A percentile compares a stretch with the other conserved stretches of the same genome.
These are phyloP conservation scores for Alternaria gansuensis DNA, from an alignment of 2,329 filamentous ascomycete species.

Conservation along the genomic window DNA sequence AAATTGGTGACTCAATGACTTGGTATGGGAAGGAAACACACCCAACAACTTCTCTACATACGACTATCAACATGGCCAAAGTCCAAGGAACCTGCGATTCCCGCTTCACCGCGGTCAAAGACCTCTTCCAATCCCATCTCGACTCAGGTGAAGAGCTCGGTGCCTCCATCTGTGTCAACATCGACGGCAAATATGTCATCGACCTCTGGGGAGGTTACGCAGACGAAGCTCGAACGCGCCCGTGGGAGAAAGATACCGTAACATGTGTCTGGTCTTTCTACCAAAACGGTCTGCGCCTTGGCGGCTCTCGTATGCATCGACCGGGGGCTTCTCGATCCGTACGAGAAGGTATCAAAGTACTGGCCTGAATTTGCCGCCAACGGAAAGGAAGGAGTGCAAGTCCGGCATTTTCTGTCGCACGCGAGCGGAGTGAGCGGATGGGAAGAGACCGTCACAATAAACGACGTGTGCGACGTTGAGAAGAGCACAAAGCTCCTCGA, in stretches of 20 bases:
- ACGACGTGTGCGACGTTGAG: constrained; percentile 19
- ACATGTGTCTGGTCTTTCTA: constrained; percentile 29
- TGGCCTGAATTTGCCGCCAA: constrained; percentile 35
- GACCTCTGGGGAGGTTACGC: constrained; percentile 34
- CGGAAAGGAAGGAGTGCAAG: constrained; percentile 26
- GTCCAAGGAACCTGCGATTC: constrained; percentile 27
- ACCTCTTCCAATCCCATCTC: constrained; percentile 24
- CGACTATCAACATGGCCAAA: constrained; percentile 6
- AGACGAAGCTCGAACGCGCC: constrained; percentile 15
- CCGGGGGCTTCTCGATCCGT: constrained; percentile 24
- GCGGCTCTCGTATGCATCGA: constrained; percentile 27
- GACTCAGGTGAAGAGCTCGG: constrained; percentile 27
- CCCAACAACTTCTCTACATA: neutral
- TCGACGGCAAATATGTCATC: constrained; percentile 29
- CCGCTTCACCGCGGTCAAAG: constrained; percentile 23
- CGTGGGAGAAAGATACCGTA: constrained; percentile 31
- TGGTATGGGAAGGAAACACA: neutral
- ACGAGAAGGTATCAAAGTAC: constrained; percentile 31
- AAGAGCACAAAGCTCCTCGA: constrained; percentile 23
- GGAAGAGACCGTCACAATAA: constrained; percentile 11
- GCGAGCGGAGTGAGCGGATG: constrained; percentile 29
- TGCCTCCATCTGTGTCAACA: constrained; percentile 29
- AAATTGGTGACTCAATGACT: too few species aligned
- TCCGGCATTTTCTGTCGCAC: constrained; percentile 30
- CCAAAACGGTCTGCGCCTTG: constrained; percentile 28